Evolutionary conservation across 257 asterid species (phyloP), one percentile per base, ranked within the genome.

Genomic region (Fraxinus quadrangulata): DNA sequence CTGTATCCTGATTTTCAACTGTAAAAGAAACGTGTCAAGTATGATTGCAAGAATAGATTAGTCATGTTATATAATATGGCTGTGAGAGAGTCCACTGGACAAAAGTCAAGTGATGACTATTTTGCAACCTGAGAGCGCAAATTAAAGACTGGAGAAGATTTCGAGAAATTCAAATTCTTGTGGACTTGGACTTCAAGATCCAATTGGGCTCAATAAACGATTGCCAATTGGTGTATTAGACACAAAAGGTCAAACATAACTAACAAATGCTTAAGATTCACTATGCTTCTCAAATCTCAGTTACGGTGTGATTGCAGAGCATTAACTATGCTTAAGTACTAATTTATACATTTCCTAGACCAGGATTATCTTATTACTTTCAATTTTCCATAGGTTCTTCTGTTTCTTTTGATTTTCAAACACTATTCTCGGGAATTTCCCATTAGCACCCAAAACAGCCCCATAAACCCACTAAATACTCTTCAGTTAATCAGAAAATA

Each of bases 1-100:
- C 84, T 81, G 76, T 74, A 79, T 79, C 89, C 84, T 70, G 83
- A 82, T 80, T 88, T 82, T 84, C 88, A 83, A 56, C 97, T 88
- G 89, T 75, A 24, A n/a, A 30, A 42, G 37, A 45, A 72, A 71
- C 47, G 30, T 23, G 56, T 30, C 42, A 81, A 78, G 40, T 6
- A 51, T 40, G 76, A 74, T 31, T 40, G 71, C 37, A 75, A 39
- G 73, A 63, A 26, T 74, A 67, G 24, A 75, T 33, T n/a, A 72
- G 72, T 73, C 36, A 63, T 3, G 69, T 26, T 8, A 12, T 24
- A 26, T 2, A 63, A 24, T 24, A 24, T 63, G 36, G 69, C 69
- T 19, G 5, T 23, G 36, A 23, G 17, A 63, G 16, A 26, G 36
- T 19, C 26, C 69, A 11, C 2, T 26, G 69, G 8, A 63, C 17